These are phyloP conservation scores for Lepidopterella palustris DNA, from an alignment of 495 filamentous ascomycete species.

Conservation along the genomic window DNA sequence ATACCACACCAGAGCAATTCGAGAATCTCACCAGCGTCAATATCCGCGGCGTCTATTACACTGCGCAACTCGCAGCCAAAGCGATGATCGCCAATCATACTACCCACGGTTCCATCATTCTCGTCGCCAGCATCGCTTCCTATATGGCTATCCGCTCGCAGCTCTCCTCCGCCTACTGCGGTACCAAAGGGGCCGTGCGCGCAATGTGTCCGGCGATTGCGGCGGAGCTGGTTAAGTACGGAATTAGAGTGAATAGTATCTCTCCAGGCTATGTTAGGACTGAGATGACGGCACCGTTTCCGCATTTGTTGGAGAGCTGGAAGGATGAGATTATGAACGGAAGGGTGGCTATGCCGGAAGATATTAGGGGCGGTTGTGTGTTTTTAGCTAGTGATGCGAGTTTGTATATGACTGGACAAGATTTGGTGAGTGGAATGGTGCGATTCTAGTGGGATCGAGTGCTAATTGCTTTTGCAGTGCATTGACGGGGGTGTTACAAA, in stretches of 20 bases:
- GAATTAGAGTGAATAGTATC: conserved; percentile 17
- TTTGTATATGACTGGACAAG: conserved; percentile 18
- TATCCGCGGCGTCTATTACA: conserved; percentile 1
- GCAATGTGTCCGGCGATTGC: conserved; percentile 18
- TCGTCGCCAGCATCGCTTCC: neutral
- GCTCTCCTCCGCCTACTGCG: conserved; percentile 12
- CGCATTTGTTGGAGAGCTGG: neutral
- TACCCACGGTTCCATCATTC: neutral
- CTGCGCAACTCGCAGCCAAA: neutral
- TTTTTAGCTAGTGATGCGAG: conserved; percentile 7
- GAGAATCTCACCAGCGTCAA: neutral
- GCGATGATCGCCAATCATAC: neutral
- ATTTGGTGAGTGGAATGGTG: conserved; percentile 9
- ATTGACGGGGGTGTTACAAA: conserved; percentile 1
- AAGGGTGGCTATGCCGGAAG: conserved; percentile 1
- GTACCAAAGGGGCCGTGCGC: conserved; percentile 19
- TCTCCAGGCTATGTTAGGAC: conserved; percentile 16
- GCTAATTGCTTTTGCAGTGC: neutral
- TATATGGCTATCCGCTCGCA: conserved; percentile 1
- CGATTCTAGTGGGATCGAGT: neutral
- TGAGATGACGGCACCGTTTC: conserved; percentile 8
- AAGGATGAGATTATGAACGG: conserved; percentile 1
- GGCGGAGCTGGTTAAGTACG: conserved; percentile 8
- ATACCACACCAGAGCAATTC: neutral
- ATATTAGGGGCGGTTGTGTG: neutral